Conservation (phyloP, 768 basidiomycete genomes). For the Boletus eberwhitei region DNA sequence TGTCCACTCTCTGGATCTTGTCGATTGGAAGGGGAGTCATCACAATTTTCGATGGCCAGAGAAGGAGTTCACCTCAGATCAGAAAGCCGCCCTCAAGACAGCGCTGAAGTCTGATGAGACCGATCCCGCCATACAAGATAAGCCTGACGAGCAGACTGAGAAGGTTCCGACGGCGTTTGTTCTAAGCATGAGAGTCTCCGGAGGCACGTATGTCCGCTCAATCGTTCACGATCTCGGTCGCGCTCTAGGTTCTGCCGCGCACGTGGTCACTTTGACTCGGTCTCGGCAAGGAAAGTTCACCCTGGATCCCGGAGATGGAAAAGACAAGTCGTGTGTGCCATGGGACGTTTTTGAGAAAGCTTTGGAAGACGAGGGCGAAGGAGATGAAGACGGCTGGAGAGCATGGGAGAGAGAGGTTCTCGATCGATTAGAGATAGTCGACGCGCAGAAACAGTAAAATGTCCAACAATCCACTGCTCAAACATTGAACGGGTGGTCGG, state of each 20-base stretch:
- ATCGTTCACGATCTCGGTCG: constrained; percentile 92
- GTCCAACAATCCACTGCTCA: not conserved
- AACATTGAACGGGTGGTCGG: too few relatives aligned
- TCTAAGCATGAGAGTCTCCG: constrained; percentile 89
- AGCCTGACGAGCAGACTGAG: constrained; percentile 33
- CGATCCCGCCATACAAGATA: constrained; percentile 34
- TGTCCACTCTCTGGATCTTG: constrained; percentile 75
- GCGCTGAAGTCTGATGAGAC: constrained; percentile 54
- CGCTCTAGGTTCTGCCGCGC: constrained; percentile 81
- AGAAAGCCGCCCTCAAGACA: constrained; percentile 64
- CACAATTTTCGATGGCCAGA: constrained; percentile 78
- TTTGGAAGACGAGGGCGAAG: constrained; percentile 45
- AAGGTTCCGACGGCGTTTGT: constrained; percentile 72
- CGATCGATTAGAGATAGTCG: constrained; percentile 59
- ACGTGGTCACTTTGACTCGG: constrained; percentile 87
- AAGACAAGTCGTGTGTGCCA: constrained; percentile 61
- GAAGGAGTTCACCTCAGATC: constrained; percentile 62
- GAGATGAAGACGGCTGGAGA: constrained; percentile 63
- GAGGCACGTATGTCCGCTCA: constrained; percentile 95
- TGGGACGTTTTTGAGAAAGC: constrained; percentile 75
- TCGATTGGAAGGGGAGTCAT: constrained; percentile 73
- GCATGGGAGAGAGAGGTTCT: constrained; percentile 85
- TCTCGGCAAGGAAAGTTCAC: constrained; percentile 85
- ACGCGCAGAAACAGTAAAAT: constrained; percentile 20
- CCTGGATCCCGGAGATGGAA: constrained; percentile 46